phyloP scores from a whole-genome alignment of 805 yeast species.

The Kluyveromyces wickerhamii region DNA sequence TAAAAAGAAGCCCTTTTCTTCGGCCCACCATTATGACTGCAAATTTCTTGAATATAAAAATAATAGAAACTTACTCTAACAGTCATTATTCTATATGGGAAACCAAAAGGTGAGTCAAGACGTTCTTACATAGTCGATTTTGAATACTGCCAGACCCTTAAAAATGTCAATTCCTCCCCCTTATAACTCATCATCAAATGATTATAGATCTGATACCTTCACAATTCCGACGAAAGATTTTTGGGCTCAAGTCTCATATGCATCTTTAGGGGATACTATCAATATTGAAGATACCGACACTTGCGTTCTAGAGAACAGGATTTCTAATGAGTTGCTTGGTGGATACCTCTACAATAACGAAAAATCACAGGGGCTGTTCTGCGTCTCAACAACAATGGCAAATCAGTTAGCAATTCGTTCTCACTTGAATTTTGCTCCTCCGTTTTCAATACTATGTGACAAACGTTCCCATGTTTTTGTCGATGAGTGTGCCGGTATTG shows the following conservation, averaged over 20 bases:
- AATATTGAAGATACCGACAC: slow-evolving; percentile 66
- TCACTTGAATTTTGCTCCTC: slow-evolving; percentile 58
- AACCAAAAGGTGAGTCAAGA: no score
- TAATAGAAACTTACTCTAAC: no score
- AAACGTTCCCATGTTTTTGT: slow-evolving; percentile 66
- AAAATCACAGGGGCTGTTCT: slow-evolving; percentile 62
- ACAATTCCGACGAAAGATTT: slow-evolving; percentile 66
- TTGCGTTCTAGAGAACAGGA: slow-evolving; percentile 43
- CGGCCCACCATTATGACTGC: no score
- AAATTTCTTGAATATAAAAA: no score
- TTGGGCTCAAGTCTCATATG: slow-evolving; percentile 42
- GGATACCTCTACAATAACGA: slow-evolving; percentile 29
- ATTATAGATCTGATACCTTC: slow-evolving; percentile 66
- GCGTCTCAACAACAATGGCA: slow-evolving; percentile 74
- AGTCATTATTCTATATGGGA: no score
- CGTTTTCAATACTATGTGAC: slow-evolving; percentile 71
- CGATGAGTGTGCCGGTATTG: slow-evolving; percentile 77
- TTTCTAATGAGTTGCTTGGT: slow-evolving; percentile 41
- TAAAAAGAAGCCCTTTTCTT: no score
- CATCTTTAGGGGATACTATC: slow-evolving; percentile 71
- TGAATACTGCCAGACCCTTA: no score
- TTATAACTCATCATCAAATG: slow-evolving; percentile 28
- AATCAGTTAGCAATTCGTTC: slow-evolving; percentile 71
- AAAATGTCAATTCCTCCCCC: slow-evolving; percentile 7
- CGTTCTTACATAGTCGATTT: no score